Percentiles rank a stretch among this genome's conserved stretches.
These are phyloP conservation scores for Malassezia slooffiae DNA, from an alignment of 1,284 basidiomycete species.

Conservation along the genomic window DNA sequence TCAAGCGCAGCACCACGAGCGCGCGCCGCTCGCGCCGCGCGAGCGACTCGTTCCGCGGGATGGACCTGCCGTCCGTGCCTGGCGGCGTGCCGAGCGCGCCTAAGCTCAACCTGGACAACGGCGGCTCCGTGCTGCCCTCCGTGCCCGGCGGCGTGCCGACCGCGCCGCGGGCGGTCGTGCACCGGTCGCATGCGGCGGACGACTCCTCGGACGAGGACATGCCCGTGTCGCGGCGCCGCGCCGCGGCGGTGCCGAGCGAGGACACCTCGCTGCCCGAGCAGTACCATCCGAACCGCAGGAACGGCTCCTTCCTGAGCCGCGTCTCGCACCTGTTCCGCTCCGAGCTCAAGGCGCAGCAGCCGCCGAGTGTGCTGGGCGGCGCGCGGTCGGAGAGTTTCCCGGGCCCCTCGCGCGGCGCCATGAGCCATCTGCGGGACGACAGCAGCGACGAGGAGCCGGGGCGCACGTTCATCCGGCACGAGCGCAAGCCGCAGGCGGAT, in stretches of 20 bases:
- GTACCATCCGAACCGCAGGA: constrained; percentile 7
- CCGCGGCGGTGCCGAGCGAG: constrained; percentile 11
- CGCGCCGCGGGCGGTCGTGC: constrained; percentile 16
- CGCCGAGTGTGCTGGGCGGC: not conserved
- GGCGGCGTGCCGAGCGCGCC: constrained; percentile 30
- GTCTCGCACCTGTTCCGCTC: constrained; percentile 42
- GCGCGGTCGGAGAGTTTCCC: not conserved
- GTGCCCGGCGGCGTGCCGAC: constrained; percentile 16
- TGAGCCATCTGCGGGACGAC: constrained; percentile 5
- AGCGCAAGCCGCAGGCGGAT: no score
- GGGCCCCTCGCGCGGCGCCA: not conserved
- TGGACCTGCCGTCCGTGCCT: constrained; percentile 24
- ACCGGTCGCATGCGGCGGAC: constrained; percentile 8
- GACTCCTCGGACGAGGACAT: constrained; percentile 9
- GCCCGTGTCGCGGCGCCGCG: constrained; percentile 18
- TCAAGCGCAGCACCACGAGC: constrained; percentile 13
- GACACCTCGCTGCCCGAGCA: constrained; percentile 1
- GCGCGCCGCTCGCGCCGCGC: constrained; percentile 15
- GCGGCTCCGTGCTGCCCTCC: constrained; percentile 17
- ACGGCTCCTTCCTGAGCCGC: constrained; percentile 31
- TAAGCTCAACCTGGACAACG: constrained; percentile 23
- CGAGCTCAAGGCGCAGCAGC: constrained; percentile 19
- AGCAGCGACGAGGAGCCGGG: constrained; percentile 37
- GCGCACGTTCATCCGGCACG: constrained; percentile 29
- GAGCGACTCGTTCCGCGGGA: constrained; percentile 6